Percentiles rank a stretch among this genome's conserved stretches.
Evolutionary conservation across 805 yeast species (phyloP).

Genomic region (Pichia paraexigua): DNA sequence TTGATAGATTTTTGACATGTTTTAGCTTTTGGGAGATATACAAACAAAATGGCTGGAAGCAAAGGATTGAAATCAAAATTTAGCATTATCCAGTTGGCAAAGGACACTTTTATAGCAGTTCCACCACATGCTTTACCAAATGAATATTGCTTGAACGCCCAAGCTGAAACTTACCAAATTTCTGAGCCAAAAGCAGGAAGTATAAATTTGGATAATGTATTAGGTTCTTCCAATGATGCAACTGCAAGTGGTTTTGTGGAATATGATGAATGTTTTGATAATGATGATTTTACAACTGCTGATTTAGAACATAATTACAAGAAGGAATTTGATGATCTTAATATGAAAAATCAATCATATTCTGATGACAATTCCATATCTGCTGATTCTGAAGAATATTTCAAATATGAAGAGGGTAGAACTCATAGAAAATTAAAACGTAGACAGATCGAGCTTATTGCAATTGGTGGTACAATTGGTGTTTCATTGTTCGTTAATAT

Average conservation of each 20-base stretch:
- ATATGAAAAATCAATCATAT: not conserved
- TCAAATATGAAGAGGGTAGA: constrained; percentile 10
- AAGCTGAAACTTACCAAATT: constrained; percentile 3
- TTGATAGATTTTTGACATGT: no score
- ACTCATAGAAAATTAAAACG: constrained; percentile 35
- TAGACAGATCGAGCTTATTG: constrained; percentile 69
- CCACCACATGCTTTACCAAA: constrained; percentile 4
- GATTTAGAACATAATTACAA: constrained; percentile 1
- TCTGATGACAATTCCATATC: not conserved
- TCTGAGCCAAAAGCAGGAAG: not conserved
- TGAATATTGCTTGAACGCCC: constrained; percentile 9
- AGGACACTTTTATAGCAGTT: constrained; percentile 15
- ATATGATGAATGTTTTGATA: constrained; percentile 10
- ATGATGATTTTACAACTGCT: constrained; percentile 2
- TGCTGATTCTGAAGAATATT: not conserved
- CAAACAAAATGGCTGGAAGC: not conserved
- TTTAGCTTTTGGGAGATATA: not conserved
- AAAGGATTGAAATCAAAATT: not conserved
- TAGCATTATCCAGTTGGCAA: not conserved
- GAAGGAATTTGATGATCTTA: not conserved
- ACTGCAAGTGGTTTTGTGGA: constrained; percentile 1
- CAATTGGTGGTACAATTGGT: constrained; percentile 52
- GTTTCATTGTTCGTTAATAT: constrained; percentile 37
- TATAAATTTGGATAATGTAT: not conserved
- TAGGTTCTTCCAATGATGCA: not conserved